Evolutionary conservation across 441 rosid species (phyloP).

Genomic region (Populus hybrid): DNA sequence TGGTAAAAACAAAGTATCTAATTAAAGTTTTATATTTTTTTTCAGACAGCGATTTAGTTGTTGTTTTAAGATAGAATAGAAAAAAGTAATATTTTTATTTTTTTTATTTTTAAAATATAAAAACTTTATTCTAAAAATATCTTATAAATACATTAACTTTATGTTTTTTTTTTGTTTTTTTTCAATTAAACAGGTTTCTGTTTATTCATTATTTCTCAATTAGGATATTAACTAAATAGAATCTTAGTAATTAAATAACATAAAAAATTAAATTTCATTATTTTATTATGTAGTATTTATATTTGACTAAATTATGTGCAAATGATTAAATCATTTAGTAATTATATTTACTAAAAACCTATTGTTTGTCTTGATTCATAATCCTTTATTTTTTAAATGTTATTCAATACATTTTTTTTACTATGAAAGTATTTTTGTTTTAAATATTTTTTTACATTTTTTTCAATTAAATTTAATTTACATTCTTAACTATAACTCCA

Average conservation of each 20-base stretch:
- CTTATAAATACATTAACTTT: neutral
- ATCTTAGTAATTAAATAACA: neutral
- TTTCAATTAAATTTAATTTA: too few species aligned
- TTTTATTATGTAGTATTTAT: neutral
- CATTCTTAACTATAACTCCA: too few species aligned
- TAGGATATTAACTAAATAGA: neutral
- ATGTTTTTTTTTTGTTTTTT: too few species aligned
- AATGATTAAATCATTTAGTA: too few species aligned
- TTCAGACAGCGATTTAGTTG: too few species aligned
- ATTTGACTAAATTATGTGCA: neutral
- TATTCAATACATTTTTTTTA: too few species aligned
- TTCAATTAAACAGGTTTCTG: neutral
- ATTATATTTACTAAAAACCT: neutral
- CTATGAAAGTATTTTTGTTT: neutral
- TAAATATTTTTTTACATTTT: too few species aligned
- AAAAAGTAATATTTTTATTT: too few species aligned
- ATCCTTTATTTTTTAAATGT: neutral
- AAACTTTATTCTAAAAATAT: too few species aligned
- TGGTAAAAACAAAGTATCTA: neutral
- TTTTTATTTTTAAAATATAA: too few species aligned
- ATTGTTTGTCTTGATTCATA: neutral
- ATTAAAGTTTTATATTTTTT: too few species aligned
- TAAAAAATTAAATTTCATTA: too few species aligned
- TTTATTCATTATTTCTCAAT: neutral
- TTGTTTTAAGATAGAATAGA: neutral